Conservation (phyloP, 2,329 filamentous ascomycete species). For the Trichoderma sp. region DNA sequence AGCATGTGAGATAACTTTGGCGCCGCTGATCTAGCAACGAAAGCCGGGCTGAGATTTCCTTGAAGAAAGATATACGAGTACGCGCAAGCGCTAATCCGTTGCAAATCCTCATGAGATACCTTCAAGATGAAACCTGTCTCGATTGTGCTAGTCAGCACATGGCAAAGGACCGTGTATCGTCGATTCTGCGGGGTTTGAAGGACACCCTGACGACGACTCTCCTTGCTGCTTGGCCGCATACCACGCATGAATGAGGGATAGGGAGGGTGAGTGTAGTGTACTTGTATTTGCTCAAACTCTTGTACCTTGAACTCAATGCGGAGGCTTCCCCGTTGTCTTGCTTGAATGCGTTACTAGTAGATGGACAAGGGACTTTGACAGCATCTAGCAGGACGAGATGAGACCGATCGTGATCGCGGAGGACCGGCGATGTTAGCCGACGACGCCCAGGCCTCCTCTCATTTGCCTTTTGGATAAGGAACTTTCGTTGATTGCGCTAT, state of each 20-base stretch:
- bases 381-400: not conserved
- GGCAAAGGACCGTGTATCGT: not conserved
- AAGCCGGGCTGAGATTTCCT: not conserved
- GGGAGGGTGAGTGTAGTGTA: slow-evolving; percentile 17
- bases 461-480: not conserved
- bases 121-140: not conserved
- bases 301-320: slow-evolving; percentile 2
- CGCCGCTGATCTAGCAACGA: not conserved
- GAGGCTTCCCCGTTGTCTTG: not conserved
- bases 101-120: not conserved
- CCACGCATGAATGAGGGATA: not conserved
- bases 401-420: not conserved
- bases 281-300: not conserved
- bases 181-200: not conserved
- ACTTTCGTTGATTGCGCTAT: not conserved
- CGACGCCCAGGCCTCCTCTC: not conserved
- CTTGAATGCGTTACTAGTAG: not conserved
- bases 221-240: not conserved
- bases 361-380: not conserved
- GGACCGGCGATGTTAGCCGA: not conserved
- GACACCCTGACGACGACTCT: not conserved
- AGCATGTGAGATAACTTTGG: slow-evolving; percentile 4
- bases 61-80: not conserved
- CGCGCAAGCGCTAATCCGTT: not conserved
- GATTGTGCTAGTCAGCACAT: not conserved